Conservation (phyloP, 2,329 filamentous ascomycete species). For the Cadophora gregata region DNA sequence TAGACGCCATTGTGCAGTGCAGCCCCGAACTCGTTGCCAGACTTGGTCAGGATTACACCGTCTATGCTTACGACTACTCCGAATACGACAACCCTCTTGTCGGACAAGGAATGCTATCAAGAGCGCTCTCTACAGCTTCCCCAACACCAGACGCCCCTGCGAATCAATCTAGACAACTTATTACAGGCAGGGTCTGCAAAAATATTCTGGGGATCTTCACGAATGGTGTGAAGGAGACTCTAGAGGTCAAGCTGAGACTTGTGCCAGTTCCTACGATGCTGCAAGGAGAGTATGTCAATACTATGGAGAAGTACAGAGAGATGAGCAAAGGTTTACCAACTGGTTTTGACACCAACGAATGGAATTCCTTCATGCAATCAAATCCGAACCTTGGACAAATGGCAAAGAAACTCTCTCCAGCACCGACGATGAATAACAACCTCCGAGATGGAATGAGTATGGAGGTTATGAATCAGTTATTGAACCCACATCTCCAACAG, state of each 20-base stretch:
- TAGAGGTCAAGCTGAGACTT: slow-evolving; percentile 91
- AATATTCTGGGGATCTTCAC: slow-evolving; percentile 85
- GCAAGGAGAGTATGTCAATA: slow-evolving; percentile 65
- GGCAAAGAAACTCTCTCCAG: slow-evolving; percentile 32
- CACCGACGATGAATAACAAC: slow-evolving; percentile 17
- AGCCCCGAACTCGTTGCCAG: slow-evolving; percentile 86
- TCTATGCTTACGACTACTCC: slow-evolving; percentile 96
- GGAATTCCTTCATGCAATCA: slow-evolving; percentile 77
- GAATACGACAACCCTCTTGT: slow-evolving; percentile 93
- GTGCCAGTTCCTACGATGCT: slow-evolving; percentile 69
- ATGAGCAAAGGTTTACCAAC: slow-evolving; percentile 62
- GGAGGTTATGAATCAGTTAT: slow-evolving; percentile 49
- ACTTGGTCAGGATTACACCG: slow-evolving; percentile 81
- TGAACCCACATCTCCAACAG: slow-evolving; percentile 41
- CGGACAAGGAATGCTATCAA: slow-evolving; percentile 93
- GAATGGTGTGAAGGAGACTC: slow-evolving; percentile 81
- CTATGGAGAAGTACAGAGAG: slow-evolving; percentile 65
- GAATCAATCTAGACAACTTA: slow-evolving; percentile 69
- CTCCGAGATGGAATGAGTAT: slow-evolving; percentile 41
- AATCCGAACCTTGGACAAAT: slow-evolving; percentile 61
- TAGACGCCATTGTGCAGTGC: slow-evolving; percentile 76
- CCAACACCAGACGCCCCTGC: slow-evolving; percentile 58
- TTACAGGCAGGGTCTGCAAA: slow-evolving; percentile 89
- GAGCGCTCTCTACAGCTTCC: slow-evolving; percentile 68
- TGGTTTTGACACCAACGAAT: slow-evolving; percentile 74